Conservation (phyloP, 768 basidiomycete genomes). For the Ramaria sp. region DNA sequence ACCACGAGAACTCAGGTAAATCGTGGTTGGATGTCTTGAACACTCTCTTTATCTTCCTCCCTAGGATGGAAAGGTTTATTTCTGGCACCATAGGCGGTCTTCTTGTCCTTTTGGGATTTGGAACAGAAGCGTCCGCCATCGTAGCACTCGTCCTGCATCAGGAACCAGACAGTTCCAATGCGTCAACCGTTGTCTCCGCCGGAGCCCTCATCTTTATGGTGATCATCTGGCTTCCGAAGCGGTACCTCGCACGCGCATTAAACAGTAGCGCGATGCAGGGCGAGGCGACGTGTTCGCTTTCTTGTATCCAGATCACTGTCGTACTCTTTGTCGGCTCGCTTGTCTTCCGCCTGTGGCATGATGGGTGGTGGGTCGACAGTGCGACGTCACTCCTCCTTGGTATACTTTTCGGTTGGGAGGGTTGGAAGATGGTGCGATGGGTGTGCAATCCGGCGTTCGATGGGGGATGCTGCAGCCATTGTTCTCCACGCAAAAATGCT, state of each 20-base stretch:
- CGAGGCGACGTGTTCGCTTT: conserved; percentile 33
- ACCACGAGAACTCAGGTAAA: conserved; percentile 15
- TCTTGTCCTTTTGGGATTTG: conserved; percentile 27
- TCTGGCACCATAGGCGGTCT: conserved; percentile 26
- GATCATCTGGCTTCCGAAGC: conserved; percentile 32
- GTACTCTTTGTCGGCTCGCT: conserved; percentile 32
- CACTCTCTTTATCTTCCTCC: too few relatives aligned
- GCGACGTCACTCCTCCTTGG: conserved; percentile 31
- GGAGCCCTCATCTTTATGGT: conserved; percentile 28
- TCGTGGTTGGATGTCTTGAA: too few relatives aligned
- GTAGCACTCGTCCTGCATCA: conserved; percentile 25
- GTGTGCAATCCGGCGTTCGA: conserved; percentile 23
- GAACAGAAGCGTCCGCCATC: conserved; percentile 26
- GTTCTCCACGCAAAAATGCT: too few relatives aligned
- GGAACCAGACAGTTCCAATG: conserved; percentile 26
- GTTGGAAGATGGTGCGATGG: conserved; percentile 32
- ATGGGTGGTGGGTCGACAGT: conserved; percentile 40
- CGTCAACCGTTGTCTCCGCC: conserved; percentile 32
- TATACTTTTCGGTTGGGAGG: conserved; percentile 34
- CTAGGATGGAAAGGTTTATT: conserved; percentile 28
- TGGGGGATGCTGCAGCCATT: conserved; percentile 23
- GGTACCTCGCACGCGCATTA: conserved; percentile 31
- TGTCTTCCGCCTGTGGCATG: conserved; percentile 28
- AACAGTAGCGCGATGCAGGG: conserved; percentile 33
- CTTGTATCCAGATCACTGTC: conserved; percentile 31